phyloP scores from a whole-genome alignment of 2,329 filamentous ascomycete species.

The Venturia effusa region DNA sequence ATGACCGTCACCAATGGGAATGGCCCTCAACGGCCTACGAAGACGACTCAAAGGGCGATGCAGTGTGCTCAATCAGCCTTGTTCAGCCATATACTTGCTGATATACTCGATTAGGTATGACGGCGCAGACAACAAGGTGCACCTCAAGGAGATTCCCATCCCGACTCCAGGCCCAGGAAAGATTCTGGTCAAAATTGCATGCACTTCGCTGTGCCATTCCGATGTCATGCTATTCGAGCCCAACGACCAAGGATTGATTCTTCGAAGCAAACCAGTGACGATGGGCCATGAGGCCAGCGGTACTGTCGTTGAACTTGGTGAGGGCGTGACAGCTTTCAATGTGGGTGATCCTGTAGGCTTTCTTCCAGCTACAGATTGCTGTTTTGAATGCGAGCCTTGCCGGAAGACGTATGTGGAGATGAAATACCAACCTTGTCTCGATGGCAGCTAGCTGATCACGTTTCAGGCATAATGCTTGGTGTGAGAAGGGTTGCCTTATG shows the following conservation, averaged over 20 bases:
- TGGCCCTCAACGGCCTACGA: not conserved
- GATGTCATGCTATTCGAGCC: slow-evolving; percentile 28
- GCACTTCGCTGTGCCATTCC: slow-evolving; percentile 30
- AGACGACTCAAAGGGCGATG: slow-evolving; percentile 6
- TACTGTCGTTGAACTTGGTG: slow-evolving; percentile 19
- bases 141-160: slow-evolving; percentile 34
- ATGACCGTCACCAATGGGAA: not conserved
- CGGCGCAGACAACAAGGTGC: slow-evolving; percentile 24
- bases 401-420: slow-evolving; percentile 13
- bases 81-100: not conserved
- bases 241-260: slow-evolving; percentile 23
- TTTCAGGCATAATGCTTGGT: slow-evolving; percentile 9
- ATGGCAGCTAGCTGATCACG: slow-evolving; percentile 13
- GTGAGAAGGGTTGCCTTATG: slow-evolving; percentile 9
- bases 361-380: slow-evolving; percentile 23
- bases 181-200: slow-evolving; percentile 28
- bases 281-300: slow-evolving; percentile 25
- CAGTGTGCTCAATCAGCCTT: not conserved
- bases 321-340: slow-evolving; percentile 18
- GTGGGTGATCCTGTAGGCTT: slow-evolving; percentile 23
- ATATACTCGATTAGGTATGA: slow-evolving; percentile 18
- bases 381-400: slow-evolving; percentile 22
- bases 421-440: slow-evolving; percentile 14
- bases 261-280: slow-evolving; percentile 19
- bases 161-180: slow-evolving; percentile 32